Evolutionary conservation across 2,329 filamentous ascomycete species (phyloP).

Genomic region (Penicillium sp.): DNA sequence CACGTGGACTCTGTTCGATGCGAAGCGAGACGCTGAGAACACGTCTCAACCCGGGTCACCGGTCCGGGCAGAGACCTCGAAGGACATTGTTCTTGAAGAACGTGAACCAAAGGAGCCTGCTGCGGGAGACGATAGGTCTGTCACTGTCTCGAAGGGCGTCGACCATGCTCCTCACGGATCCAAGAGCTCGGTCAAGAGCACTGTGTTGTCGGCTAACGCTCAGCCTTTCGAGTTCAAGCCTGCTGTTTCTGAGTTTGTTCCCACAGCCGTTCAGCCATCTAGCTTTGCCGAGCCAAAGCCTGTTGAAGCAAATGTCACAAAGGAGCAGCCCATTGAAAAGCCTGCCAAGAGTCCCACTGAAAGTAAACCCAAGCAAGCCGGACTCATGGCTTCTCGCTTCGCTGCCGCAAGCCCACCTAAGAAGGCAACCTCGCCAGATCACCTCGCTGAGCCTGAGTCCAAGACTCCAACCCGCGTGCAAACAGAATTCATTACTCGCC

Average conservation of each 20-base stretch:
- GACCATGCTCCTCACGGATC: constrained; percentile 19
- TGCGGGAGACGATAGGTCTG: neutral
- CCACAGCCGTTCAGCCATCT: constrained; percentile 14
- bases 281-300: constrained; percentile 12
- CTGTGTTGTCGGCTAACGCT: constrained; percentile 67
- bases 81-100: constrained; percentile 13
- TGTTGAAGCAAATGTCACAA: constrained; percentile 9
- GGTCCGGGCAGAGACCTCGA: constrained; percentile 18
- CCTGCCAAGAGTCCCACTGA: constrained; percentile 3
- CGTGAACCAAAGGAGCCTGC: constrained; percentile 10
- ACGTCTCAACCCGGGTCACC: constrained; percentile 54
- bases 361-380: constrained; percentile 12
- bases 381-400: constrained; percentile 36
- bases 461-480: neutral
- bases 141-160: constrained; percentile 5
- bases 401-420: constrained; percentile 29
- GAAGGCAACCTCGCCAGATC: constrained; percentile 9
- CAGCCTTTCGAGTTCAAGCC: constrained; percentile 61
- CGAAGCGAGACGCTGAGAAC: constrained; percentile 46
- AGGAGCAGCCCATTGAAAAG: constrained; percentile 13
- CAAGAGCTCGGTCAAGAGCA: constrained; percentile 37
- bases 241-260: constrained; percentile 29
- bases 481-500: neutral
- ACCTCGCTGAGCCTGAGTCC: constrained; percentile 3
- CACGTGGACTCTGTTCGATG: constrained; percentile 62